Conservation (phyloP, 2,329 filamentous ascomycete species). For the Verticillium isaacii region DNA sequence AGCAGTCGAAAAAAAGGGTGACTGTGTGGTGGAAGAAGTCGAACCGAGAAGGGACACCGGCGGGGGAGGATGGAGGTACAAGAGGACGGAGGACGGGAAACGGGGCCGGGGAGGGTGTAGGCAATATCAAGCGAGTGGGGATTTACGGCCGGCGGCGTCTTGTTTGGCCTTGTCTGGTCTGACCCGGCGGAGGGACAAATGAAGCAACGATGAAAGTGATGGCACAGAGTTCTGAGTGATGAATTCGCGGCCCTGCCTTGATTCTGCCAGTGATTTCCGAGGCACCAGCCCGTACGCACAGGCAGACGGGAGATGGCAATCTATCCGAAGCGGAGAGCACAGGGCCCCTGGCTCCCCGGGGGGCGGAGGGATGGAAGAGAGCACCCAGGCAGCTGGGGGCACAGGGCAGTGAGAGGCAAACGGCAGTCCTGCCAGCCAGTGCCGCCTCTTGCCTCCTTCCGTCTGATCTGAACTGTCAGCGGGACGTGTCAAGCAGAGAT, state of each 20-base stretch:
- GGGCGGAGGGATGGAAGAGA: too few species aligned
- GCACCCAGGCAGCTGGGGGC: background rate
- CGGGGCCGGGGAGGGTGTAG: background rate
- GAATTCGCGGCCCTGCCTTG: background rate
- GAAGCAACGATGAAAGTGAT: background rate
- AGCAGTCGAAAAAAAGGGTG: background rate
- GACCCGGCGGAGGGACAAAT: background rate
- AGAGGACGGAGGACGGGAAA: background rate
- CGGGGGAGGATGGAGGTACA: background rate
- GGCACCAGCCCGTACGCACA: background rate
- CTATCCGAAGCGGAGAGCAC: background rate
- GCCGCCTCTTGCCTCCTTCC: background rate
- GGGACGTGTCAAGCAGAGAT: background rate
- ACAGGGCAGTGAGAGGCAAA: background rate
- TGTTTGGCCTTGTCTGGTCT: background rate
- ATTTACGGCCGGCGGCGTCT: background rate
- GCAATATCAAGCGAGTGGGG: background rate
- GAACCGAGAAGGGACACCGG: background rate
- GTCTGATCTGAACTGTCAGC: background rate
- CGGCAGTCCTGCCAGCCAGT: background rate
- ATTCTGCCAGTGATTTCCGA: background rate
- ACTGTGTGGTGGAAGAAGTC: background rate
- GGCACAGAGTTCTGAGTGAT: background rate
- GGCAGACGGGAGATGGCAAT: background rate
- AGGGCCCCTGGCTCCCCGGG: background rate